These are phyloP conservation scores for Paracoccidioides brasiliensis DNA, from an alignment of 2,329 filamentous ascomycete genomes.

Conservation along the genomic window DNA sequence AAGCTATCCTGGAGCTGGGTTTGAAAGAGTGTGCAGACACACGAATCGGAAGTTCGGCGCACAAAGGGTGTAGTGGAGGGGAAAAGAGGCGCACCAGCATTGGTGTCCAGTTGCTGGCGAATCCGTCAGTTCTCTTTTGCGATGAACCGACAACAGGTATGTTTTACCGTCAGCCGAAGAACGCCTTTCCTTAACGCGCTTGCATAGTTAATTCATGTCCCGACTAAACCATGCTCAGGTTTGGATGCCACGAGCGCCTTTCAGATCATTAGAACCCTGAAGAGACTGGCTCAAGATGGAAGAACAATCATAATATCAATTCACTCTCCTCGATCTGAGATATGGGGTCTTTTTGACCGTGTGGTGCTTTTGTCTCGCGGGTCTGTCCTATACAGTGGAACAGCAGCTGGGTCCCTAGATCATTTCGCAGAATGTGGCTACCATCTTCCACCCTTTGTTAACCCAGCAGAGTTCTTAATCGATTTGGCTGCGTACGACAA, in stretches of 20 bases:
- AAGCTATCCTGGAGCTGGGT: conserved; percentile 62
- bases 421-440: conserved; percentile 53
- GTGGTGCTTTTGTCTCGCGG: conserved; percentile 56
- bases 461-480: conserved; percentile 64
- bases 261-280: conserved; percentile 58
- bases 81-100: conserved; percentile 67
- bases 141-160: conserved; percentile 64
- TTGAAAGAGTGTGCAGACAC: conserved; percentile 67
- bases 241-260: conserved; percentile 66
- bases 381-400: conserved; percentile 54
- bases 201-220: neutral
- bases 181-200: neutral
- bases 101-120: conserved; percentile 65
- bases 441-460: conserved; percentile 56
- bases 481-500: conserved; percentile 64
- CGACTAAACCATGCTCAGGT: conserved; percentile 11
- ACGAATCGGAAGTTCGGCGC: conserved; percentile 54
- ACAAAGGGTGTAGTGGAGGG: conserved; percentile 65
- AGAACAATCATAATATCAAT: conserved; percentile 62
- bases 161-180: neutral
- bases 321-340: conserved; percentile 65
- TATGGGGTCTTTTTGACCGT: conserved; percentile 65
- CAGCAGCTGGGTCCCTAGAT: conserved; percentile 42
- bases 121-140: conserved; percentile 63
- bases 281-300: conserved; percentile 53